Evolutionary conservation across 495 filamentous ascomycete genomes (phyloP).

Genomic region (Penicillium bovifimosum): DNA sequence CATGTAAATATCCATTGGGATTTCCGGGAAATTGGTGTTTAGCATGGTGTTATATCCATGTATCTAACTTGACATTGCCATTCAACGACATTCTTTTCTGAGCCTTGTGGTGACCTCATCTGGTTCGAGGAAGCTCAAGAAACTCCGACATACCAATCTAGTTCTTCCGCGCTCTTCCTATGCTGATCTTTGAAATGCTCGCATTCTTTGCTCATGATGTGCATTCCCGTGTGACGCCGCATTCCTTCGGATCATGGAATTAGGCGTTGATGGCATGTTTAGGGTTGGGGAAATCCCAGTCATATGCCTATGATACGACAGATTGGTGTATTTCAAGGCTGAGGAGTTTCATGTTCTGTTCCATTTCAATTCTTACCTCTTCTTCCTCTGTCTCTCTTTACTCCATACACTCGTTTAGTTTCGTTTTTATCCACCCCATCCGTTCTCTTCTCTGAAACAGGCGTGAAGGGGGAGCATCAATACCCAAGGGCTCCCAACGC

Average conservation of each 20-base stretch:
- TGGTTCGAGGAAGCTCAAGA: neutral
- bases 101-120: slow-evolving; percentile 17
- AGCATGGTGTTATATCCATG: slow-evolving; percentile 22
- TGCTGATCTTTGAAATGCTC: slow-evolving; percentile 1
- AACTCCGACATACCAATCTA: slow-evolving; percentile 10
- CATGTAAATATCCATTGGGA: slow-evolving; percentile 21
- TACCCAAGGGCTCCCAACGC: slow-evolving; percentile 10
- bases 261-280: neutral
- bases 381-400: neutral
- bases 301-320: slow-evolving; percentile 7
- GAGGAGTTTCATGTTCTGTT: neutral
- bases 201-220: slow-evolving; percentile 14
- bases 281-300: neutral
- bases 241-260: slow-evolving; percentile 19
- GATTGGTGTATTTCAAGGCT: neutral
- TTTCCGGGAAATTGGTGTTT: slow-evolving; percentile 18
- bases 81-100: slow-evolving; percentile 25
- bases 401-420: neutral
- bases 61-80: slow-evolving; percentile 18
- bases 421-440: neutral
- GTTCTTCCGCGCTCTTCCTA: neutral
- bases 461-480: slow-evolving; percentile 10
- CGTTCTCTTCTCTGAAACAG: neutral
- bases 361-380: neutral
- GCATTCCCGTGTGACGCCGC: slow-evolving; percentile 26